A percentile compares a stretch with the other conserved stretches of the same genome.
These are phyloP conservation scores for Modicella reniformis DNA, from an alignment of 371 early-diverging fungal species.

Conservation along the genomic window DNA sequence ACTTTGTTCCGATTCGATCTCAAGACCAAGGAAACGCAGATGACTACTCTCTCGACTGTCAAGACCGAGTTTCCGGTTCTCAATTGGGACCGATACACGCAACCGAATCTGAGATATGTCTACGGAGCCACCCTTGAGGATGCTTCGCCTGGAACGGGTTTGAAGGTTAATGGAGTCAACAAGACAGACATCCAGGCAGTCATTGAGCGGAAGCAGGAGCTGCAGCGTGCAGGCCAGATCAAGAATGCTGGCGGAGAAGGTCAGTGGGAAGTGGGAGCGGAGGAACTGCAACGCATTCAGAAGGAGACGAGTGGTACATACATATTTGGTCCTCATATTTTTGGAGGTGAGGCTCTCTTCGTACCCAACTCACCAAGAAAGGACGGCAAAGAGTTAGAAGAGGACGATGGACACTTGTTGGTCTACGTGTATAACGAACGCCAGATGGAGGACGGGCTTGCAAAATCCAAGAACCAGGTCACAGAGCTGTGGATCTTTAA, in stretches of 20 bases:
- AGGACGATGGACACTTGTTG: constrained; percentile 41
- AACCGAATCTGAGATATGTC: constrained; percentile 24
- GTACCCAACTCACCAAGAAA: constrained; percentile 23
- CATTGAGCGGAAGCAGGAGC: constrained; percentile 16
- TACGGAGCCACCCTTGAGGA: constrained; percentile 28
- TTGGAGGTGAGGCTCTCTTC: constrained; percentile 35
- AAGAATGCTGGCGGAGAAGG: constrained; percentile 30
- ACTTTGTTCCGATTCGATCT: constrained; percentile 48
- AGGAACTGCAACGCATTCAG: constrained; percentile 18
- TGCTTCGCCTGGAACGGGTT: constrained; percentile 5
- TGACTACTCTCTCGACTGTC: constrained; percentile 27
- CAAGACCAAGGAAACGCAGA: constrained; percentile 32
- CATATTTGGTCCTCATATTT: constrained; percentile 12
- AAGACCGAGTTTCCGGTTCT: constrained; percentile 35
- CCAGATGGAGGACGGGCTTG: constrained; percentile 32
- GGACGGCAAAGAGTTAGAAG: constrained; percentile 29
- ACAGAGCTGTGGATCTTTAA: constrained; percentile 52
- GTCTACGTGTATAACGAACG: constrained; percentile 45
- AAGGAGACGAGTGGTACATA: constrained; percentile 8
- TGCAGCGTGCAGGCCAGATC: not conserved
- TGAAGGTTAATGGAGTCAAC: constrained; percentile 29
- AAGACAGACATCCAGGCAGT: constrained; percentile 33
- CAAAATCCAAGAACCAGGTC: constrained; percentile 22
- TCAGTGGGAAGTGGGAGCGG: constrained; percentile 34
- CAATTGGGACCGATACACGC: constrained; percentile 30